Evolutionary conservation across 1,284 basidiomycete genomes (phyloP), one percentile per base, ranked within the genome.

Genomic region (Anthracocystis panici-leucophaei): DNA sequence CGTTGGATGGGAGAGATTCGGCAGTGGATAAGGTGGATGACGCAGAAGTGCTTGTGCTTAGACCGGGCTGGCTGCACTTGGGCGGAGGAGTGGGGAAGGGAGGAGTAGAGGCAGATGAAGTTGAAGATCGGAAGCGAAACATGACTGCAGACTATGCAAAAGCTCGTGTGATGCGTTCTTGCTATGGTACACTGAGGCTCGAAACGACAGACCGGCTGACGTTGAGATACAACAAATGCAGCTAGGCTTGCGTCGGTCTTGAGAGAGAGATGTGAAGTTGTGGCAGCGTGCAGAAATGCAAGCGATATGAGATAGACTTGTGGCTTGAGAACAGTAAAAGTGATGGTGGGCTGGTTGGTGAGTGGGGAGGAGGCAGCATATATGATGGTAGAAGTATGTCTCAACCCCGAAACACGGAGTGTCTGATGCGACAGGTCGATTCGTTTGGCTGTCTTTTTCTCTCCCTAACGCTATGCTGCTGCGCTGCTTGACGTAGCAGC

Each of bases 71-170:
- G 27, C 55, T 40, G 18, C 53, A 6, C 23, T 44, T 56, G 53
- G 18, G 56, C 11, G 45, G 38, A 18, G 56, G 33, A 20, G 52
- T 52, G 49, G 53, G n/a, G 8, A 51, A 40, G 35, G 35, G 35
- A 18, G 57, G 54, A 44, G 63, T 48, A 2, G 54, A 29, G 35
- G 53, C 44, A 38, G 57, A 62, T 57, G 70, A 73, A 63, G 60
- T 50, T 12, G 57, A 64, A 57, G 72, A 48, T 69, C 67, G 58
- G 64, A 70, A 70, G 41, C 46, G 73, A 50, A 70, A 70, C 73
- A 75, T 75, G 62, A 44, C 49, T 42, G 42, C 9, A 38, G 35
- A 29, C 41, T 40, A 35, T 7, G 41, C 5, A 20, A 21, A 40
- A 62, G 58, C 51, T 65, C 63, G 68, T 42, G 62, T 65, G 68